Percentiles rank a stretch among this genome's conserved stretches.
Conservation (phyloP, 2,329 filamentous ascomycete species). For the Colletotrichum lupini region DNA sequence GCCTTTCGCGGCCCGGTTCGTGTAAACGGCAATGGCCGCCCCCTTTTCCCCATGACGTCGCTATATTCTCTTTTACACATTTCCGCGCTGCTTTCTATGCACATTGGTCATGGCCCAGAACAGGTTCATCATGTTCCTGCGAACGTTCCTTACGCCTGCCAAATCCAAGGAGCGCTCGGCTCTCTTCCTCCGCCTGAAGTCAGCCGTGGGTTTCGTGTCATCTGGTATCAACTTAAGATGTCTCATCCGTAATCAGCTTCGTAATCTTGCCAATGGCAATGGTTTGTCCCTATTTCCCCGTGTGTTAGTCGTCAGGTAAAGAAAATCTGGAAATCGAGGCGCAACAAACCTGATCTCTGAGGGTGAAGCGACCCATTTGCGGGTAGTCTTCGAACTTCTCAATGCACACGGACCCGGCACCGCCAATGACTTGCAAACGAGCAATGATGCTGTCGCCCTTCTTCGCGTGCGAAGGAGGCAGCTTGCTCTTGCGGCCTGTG, state of each 20-base stretch:
- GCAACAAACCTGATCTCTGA: constrained; percentile 81
- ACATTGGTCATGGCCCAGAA: constrained; percentile 8
- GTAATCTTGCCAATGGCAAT: constrained; percentile 99
- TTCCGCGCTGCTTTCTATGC: constrained; percentile 18
- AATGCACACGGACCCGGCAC: constrained; percentile 87
- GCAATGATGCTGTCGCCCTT: constrained; percentile 88
- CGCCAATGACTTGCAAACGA: constrained; percentile 86
- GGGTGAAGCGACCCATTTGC: constrained; percentile 90
- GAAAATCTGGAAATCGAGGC: constrained; percentile 5
- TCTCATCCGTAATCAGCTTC: constrained; percentile 72
- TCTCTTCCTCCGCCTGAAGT: neutral
- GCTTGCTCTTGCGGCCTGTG: constrained; percentile 92
- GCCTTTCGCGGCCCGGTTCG: constrained; percentile 15
- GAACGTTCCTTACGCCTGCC: neutral
- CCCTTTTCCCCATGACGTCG: constrained; percentile 13
- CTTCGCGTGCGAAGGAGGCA: constrained; percentile 90
- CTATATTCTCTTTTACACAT: constrained; percentile 15
- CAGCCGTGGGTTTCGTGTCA: constrained; percentile 5
- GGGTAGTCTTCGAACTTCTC: constrained; percentile 97
- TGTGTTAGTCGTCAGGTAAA: constrained; percentile 35
- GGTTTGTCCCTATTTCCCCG: constrained; percentile 82
- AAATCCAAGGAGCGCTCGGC: neutral
- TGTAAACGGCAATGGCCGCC: constrained; percentile 12
- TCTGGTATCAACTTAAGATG: constrained; percentile 39
- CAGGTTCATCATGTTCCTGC: neutral